These are phyloP conservation scores for Dactylellina leptospora DNA, from an alignment of 2,329 filamentous ascomycete genomes.

Conservation along the genomic window DNA sequence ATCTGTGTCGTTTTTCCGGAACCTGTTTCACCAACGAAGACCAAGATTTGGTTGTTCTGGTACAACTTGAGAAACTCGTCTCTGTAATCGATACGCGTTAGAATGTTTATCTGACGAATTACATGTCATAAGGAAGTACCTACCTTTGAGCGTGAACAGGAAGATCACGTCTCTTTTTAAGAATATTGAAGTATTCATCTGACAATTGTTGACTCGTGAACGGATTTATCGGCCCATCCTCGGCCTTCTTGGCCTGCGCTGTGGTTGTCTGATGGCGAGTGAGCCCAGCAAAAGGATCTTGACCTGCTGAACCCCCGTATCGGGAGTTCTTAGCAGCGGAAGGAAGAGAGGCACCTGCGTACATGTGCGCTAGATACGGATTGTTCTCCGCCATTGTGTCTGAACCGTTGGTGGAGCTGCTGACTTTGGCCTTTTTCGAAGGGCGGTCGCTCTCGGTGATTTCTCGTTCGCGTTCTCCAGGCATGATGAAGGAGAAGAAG, in stretches of 20 bases:
- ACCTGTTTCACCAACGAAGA: conserved; percentile 98
- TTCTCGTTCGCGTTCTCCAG: conserved; percentile 40
- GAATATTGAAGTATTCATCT: conserved; percentile 85
- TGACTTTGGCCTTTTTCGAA: conserved; percentile 60
- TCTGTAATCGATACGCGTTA: conserved; percentile 61
- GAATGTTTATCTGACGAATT: conserved; percentile 7
- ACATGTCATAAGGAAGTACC: conserved; percentile 58
- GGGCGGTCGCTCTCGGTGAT: conserved; percentile 29
- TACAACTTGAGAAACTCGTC: conserved; percentile 94
- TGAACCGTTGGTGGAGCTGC: conserved; percentile 62
- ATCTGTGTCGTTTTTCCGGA: conserved; percentile 99
- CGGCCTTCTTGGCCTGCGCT: conserved; percentile 74
- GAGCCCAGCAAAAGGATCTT: conserved; percentile 62
- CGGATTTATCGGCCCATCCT: conserved; percentile 83
- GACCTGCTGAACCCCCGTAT: conserved; percentile 59
- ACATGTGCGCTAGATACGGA: conserved; percentile 90
- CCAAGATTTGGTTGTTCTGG: conserved; percentile 92
- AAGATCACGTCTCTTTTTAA: conserved; percentile 82
- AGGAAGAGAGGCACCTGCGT: conserved; percentile 64
- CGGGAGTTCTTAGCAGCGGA: conserved; percentile 61
- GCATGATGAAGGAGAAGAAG: conserved; percentile 28
- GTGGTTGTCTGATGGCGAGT: conserved; percentile 83
- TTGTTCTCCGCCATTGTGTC: conserved; percentile 72
- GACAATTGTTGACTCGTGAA: conserved; percentile 83
- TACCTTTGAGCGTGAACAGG: conserved; percentile 91